These are phyloP conservation scores for Candida pseudofarinosa DNA, from an alignment of 805 yeast genomes.

Conservation along the genomic window DNA sequence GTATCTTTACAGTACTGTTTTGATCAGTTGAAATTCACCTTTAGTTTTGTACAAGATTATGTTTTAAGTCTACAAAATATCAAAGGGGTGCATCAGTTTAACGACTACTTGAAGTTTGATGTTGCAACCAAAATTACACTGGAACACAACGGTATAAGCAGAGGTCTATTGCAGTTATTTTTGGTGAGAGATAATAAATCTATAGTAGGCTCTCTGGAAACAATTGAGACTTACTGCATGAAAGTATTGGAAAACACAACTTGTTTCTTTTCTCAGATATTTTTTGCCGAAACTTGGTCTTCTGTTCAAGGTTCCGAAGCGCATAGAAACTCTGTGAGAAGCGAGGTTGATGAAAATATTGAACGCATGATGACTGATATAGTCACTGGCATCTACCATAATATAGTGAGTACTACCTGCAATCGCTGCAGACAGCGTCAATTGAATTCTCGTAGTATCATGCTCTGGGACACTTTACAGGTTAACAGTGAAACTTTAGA, in stretches of 20 bases:
- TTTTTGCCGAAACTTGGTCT: constrained; percentile 22
- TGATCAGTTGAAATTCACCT: constrained; percentile 14
- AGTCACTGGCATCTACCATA: constrained; percentile 38
- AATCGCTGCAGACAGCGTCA: constrained; percentile 85
- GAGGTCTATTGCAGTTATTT: constrained; percentile 61
- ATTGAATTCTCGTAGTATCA: constrained; percentile 51
- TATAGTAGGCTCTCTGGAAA: constrained; percentile 44
- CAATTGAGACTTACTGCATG: constrained; percentile 9
- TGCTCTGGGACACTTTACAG: constrained; percentile 75
- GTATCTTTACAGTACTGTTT: constrained; percentile 19
- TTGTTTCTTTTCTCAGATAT: constrained; percentile 30
- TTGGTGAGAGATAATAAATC: constrained; percentile 59
- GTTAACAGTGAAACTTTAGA: constrained; percentile 70
- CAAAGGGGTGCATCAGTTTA: constrained; percentile 20
- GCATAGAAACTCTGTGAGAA: constrained; percentile 4
- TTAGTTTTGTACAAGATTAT: constrained; percentile 16
- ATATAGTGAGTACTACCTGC: constrained; percentile 30
- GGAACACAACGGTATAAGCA: constrained; percentile 44
- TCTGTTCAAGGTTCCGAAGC: constrained; percentile 12
- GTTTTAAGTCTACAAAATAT: constrained; percentile 16
- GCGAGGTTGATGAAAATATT: constrained; percentile 9
- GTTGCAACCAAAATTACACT: constrained; percentile 19
- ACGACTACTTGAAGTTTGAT: constrained; percentile 23
- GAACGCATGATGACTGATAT: constrained; percentile 41
- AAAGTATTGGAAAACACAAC: constrained; percentile 42